Percentiles rank a stretch among this genome's conserved stretches.
Conservation (phyloP, 2,329 filamentous ascomycete species). For the Fusarium globosum region DNA sequence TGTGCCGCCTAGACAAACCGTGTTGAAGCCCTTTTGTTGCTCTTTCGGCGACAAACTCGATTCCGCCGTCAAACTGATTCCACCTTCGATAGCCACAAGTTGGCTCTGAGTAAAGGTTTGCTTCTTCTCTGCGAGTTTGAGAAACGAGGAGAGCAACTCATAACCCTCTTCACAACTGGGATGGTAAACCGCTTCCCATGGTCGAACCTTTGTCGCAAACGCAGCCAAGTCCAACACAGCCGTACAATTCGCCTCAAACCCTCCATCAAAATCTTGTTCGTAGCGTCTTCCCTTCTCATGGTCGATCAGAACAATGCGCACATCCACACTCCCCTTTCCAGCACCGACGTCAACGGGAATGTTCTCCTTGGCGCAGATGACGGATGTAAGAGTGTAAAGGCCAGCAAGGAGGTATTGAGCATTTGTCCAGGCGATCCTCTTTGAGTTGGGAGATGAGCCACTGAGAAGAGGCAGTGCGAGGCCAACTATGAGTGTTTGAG, state of each 20-base stretch:
- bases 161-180: slow-evolving; percentile 74
- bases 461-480: slow-evolving; percentile 72
- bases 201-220: slow-evolving; percentile 64
- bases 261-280: slow-evolving; percentile 49
- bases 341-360: slow-evolving; percentile 67
- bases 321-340: slow-evolving; percentile 76
- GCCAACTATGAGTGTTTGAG: slow-evolving; percentile 62
- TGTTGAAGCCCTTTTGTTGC: slow-evolving; percentile 40
- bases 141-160: slow-evolving; percentile 63
- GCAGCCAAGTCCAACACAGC: slow-evolving; percentile 61
- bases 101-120: slow-evolving; percentile 62
- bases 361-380: slow-evolving; percentile 72
- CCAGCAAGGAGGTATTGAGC: slow-evolving; percentile 80
- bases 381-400: slow-evolving; percentile 81
- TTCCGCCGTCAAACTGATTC: slow-evolving; percentile 56
- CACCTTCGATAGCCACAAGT: slow-evolving; percentile 63
- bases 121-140: slow-evolving; percentile 58
- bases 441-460: slow-evolving; percentile 55
- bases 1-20: slow-evolving; percentile 86
- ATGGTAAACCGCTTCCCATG: slow-evolving; percentile 75
- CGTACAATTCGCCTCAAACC: slow-evolving; percentile 58
- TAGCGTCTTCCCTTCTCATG: slow-evolving; percentile 57
- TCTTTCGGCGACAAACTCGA: neutral
- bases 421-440: slow-evolving; percentile 69
- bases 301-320: slow-evolving; percentile 78